Percentiles rank a stretch among this genome's conserved stretches.
Conservation (phyloP, 768 basidiomycete species). For the Boletus subcaerulescens region DNA sequence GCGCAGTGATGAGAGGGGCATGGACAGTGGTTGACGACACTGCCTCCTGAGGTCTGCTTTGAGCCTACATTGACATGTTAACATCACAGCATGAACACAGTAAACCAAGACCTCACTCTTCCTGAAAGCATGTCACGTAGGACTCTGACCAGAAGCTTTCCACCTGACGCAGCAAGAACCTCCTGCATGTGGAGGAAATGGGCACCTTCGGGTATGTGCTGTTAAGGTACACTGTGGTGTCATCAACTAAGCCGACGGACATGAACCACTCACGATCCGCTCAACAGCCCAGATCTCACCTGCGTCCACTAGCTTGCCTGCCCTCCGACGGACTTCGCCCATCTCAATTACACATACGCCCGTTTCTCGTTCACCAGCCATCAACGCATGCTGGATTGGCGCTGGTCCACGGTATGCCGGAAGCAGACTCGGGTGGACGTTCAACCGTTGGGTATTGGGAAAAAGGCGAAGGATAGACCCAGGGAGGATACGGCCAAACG, state of each 20-base stretch:
- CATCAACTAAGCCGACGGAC: not conserved
- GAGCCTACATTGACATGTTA: conserved; percentile 39
- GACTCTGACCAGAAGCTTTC: conserved; percentile 65
- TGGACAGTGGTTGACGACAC: conserved; percentile 32
- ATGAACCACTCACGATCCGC: conserved; percentile 46
- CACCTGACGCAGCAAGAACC: conserved; percentile 59
- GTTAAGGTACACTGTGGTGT: not conserved
- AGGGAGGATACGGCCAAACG: conserved; percentile 86
- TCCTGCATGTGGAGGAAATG: conserved; percentile 58
- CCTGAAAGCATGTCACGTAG: conserved; percentile 61
- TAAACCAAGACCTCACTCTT: conserved; percentile 37
- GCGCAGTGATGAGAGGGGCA: conserved; percentile 42
- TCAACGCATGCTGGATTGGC: conserved; percentile 81
- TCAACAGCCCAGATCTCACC: conserved; percentile 65
- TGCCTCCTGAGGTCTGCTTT: conserved; percentile 44
- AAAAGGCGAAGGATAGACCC: conserved; percentile 60
- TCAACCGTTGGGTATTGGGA: conserved; percentile 56
- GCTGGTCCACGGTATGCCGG: conserved; percentile 88
- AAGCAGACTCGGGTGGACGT: conserved; percentile 87
- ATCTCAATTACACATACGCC: conserved; percentile 83
- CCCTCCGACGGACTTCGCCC: conserved; percentile 49
- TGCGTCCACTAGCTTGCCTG: conserved; percentile 64
- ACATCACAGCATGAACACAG: not conserved
- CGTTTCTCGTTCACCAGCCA: conserved; percentile 62
- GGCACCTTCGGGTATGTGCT: conserved; percentile 53